These are phyloP conservation scores for Exophiala dermatitidis DNA, from an alignment of 2,329 filamentous ascomycete species.

Conservation along the genomic window DNA sequence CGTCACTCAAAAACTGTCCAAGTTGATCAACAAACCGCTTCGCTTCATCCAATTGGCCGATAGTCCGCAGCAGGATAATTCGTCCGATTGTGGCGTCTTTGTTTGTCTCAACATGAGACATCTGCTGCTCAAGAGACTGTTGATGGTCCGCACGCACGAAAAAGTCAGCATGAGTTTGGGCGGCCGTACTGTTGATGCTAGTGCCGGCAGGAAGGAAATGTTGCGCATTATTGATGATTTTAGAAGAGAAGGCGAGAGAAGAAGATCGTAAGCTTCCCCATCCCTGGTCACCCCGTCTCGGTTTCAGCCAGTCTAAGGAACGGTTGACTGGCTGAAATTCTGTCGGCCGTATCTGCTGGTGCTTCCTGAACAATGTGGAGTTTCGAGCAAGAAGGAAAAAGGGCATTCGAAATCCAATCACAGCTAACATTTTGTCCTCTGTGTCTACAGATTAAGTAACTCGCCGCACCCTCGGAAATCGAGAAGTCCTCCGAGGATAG, in stretches of 20 bases:
- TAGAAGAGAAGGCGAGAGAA: conserved; percentile 77
- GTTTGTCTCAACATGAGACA: conserved; percentile 94
- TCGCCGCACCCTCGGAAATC: conserved; percentile 24
- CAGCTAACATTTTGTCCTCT: not conserved
- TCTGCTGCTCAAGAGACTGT: conserved; percentile 73
- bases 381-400: no score
- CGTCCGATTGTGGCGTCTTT: conserved; percentile 89
- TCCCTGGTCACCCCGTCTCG: no score
- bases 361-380: no score
- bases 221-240: conserved; percentile 78
- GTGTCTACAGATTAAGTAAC: conserved; percentile 20
- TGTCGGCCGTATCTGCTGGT: no score
- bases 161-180: conserved; percentile 94
- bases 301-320: no score
- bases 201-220: conserved; percentile 80
- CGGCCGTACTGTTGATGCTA: conserved; percentile 74
- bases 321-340: no score
- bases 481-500: conserved; percentile 28
- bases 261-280: conserved; percentile 59
- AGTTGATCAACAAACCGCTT: conserved; percentile 60
- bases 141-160: conserved; percentile 69
- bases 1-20: conserved; percentile 61
- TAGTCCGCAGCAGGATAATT: conserved; percentile 83
- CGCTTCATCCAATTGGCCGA: conserved; percentile 74
- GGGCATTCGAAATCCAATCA: no score